Conservation (phyloP, 164 flowering plant species). For the Sextonia rubra region DNA sequence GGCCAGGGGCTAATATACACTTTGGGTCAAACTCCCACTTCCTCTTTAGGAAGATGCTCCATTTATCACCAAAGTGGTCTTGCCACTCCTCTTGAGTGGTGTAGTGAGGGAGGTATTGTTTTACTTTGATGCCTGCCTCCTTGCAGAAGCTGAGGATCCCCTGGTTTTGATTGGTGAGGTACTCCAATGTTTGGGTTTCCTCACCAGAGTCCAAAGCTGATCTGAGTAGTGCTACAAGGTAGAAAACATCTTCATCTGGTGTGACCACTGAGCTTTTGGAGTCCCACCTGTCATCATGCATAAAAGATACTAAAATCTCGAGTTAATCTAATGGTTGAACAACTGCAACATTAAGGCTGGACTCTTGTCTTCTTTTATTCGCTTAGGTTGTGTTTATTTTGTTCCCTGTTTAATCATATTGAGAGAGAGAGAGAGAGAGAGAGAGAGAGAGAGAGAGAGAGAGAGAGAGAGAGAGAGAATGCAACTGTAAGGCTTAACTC, state of each 20-base stretch:
- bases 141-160: constrained; percentile 59
- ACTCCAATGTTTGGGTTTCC: constrained; percentile 44
- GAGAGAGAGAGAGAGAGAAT: too few species aligned
- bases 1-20: constrained; percentile 79
- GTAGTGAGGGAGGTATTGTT: constrained; percentile 80
- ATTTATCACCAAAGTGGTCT: constrained; percentile 72
- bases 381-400: too few species aligned
- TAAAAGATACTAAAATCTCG: too few species aligned
- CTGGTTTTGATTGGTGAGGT: constrained; percentile 63
- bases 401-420: too few species aligned
- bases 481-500: too few species aligned
- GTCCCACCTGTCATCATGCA: constrained; percentile 62
- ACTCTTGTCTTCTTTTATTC: too few species aligned
- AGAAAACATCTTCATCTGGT: constrained; percentile 88
- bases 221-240: constrained; percentile 72
- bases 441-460: too few species aligned
- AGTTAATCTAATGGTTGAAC: too few species aligned
- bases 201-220: constrained; percentile 67
- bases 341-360: too few species aligned
- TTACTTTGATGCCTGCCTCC: constrained; percentile 49
- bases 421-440: too few species aligned
- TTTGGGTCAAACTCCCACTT: constrained; percentile 71
- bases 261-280: constrained; percentile 67
- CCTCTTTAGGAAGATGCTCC: constrained; percentile 46
- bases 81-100: constrained; percentile 60